Evolutionary conservation across 495 filamentous ascomycete genomes (phyloP).

Genomic region (Penicillium daleae): DNA sequence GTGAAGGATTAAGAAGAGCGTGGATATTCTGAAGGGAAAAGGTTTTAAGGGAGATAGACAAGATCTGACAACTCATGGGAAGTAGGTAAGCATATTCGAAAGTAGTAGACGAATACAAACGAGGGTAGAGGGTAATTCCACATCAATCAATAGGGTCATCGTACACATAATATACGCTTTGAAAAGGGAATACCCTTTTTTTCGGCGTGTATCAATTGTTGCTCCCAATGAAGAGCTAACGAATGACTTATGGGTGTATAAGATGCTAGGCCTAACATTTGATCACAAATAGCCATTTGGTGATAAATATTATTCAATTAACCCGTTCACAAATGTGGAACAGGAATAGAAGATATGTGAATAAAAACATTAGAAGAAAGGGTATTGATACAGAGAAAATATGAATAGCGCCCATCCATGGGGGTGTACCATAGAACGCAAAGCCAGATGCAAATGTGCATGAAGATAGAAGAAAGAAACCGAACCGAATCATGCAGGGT

Average conservation of each 20-base stretch:
- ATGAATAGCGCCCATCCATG: not conserved
- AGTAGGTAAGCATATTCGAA: not conserved
- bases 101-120: not conserved
- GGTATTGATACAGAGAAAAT: not conserved
- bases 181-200: not conserved
- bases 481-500: conserved; percentile 8
- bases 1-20: not conserved
- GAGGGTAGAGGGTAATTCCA: not conserved
- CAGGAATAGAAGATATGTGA: not conserved
- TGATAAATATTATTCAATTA: not conserved
- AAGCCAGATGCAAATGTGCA: conserved; percentile 9
- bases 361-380: conserved; percentile 6
- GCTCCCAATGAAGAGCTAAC: not conserved
- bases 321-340: not conserved
- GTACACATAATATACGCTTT: not conserved
- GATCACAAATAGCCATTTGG: not conserved
- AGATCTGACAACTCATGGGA: not conserved
- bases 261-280: not conserved
- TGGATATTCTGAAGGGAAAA: not conserved
- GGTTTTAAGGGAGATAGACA: not conserved
- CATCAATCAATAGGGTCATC: not conserved
- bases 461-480: not conserved
- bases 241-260: no score
- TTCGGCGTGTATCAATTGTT: not conserved
- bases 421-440: not conserved